Evolutionary conservation across 805 yeast species (phyloP), one percentile per base, ranked within the genome.

Genomic region (Danielia reshetovae): DNA sequence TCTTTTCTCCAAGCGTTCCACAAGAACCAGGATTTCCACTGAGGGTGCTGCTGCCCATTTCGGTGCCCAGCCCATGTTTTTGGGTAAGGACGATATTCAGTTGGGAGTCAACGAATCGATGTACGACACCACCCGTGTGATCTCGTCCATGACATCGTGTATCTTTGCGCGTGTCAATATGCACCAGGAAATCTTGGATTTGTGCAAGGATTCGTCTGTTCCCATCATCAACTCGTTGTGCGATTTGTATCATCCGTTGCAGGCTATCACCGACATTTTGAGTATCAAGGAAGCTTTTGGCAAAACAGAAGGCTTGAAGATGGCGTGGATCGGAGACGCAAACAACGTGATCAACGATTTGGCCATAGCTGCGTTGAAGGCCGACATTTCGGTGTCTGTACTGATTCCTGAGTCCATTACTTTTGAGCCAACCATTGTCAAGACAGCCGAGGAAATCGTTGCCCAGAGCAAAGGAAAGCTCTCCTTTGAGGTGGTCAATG

Each of bases 311-410:
- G 79, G 77, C 4, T 71, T 88, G 45, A 89, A 87, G 50, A 63
- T 90, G 31, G 79, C 96, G 2, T 90, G 98, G 98, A 79, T 93
- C 13, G 98, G 98, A 40, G 98, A 90, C 59, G 81, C 97, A 19
- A 93, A 93, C 60, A 93, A 93, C 52, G 97, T 93, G 21, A 81
- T 93, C 41, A 90, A 93, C 59, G 98, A 93, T 64, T 72, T 93
- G 61, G 78, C 94, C 9, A 77, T 89, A 43, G 97, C 96, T 7
- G 77, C 93, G 17, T 72, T 87, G 46, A 87, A 81, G 63, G 68
- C 75, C 4, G 97, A 97, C 9, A 88, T 93, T 38, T 71, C 75
- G 39, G 93, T 89, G 10, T 59, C 90, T 0, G 72, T 89, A 25
- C 88, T 95, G n/a, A 77, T 93, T 8, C 97, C 97, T 17, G 45